These are phyloP conservation scores for Chytridium lagenaria DNA, from an alignment of 371 early-diverging fungal genomes.

Conservation along the genomic window DNA sequence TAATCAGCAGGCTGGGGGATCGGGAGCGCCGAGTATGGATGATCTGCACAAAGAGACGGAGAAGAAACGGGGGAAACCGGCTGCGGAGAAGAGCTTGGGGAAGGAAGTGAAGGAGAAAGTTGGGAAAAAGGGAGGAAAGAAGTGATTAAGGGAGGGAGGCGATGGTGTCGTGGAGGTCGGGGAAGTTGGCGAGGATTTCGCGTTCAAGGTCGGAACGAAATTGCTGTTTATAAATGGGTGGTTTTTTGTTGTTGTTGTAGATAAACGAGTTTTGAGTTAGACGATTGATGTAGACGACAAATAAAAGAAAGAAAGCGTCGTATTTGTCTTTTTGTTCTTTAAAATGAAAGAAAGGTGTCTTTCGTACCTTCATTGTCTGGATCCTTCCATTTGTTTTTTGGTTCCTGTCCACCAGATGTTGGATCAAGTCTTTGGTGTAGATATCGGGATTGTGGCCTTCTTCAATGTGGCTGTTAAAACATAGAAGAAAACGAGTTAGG, in stretches of 20 bases:
- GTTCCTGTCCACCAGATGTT: constrained; percentile 50
- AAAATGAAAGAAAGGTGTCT: neutral
- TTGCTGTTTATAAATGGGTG: neutral
- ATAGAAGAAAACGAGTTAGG: too few species aligned
- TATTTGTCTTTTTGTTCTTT: neutral
- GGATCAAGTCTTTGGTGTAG: constrained; percentile 36
- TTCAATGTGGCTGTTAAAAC: constrained; percentile 37
- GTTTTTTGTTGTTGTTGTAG: too few species aligned
- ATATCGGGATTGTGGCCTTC: constrained; percentile 44
- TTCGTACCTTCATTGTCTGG: constrained; percentile 36
- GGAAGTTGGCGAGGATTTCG: constrained; percentile 28
- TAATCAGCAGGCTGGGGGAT: constrained; percentile 10
- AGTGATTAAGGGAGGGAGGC: neutral
- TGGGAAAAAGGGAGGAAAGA: constrained; percentile 7
- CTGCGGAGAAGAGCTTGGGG: neutral
- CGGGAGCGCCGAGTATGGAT: constrained; percentile 21
- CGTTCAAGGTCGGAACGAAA: constrained; percentile 27
- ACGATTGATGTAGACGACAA: neutral
- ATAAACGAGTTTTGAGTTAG: too few species aligned
- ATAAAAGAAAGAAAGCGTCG: neutral
- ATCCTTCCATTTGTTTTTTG: constrained; percentile 50
- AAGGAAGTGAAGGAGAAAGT: too few species aligned
- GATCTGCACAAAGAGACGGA: constrained; percentile 23
- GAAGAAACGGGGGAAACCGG: constrained; percentile 18
- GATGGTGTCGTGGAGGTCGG: constrained; percentile 13